Evolutionary conservation across 805 yeast genomes (phyloP).

Genomic region (Spathaspora hagerdaliae): DNA sequence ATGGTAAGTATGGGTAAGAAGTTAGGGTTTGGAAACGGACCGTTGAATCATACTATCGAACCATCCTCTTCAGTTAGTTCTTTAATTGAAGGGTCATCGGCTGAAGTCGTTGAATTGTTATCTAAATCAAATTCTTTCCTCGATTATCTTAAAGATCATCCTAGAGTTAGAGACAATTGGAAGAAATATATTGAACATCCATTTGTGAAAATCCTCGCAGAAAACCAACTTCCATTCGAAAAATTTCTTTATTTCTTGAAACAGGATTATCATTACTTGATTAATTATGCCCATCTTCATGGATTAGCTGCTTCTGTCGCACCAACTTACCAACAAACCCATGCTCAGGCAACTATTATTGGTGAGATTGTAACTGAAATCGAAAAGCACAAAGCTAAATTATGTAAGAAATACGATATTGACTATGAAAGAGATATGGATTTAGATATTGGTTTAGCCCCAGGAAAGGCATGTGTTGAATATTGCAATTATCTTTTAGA

Average conservation of each 20-base stretch:
- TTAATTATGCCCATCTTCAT: constrained; percentile 66
- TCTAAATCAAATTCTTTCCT: constrained; percentile 1
- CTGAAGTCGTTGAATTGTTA: background rate
- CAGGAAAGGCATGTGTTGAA: constrained; percentile 53
- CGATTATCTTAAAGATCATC: constrained; percentile 53
- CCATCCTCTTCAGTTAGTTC: constrained; percentile 13
- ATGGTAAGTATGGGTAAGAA: constrained; percentile 42
- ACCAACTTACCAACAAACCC: constrained; percentile 48
- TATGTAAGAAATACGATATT: constrained; percentile 38
- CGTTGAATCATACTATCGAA: constrained; percentile 62
- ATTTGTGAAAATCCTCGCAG: constrained; percentile 53
- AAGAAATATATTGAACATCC: constrained; percentile 53
- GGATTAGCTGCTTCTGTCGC: constrained; percentile 62
- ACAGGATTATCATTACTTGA: constrained; percentile 68
- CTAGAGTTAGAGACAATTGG: constrained; percentile 56
- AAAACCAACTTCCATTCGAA: constrained; percentile 43
- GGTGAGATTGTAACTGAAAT: constrained; percentile 53
- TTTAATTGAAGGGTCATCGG: constrained; percentile 6
- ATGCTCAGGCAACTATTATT: constrained; percentile 48
- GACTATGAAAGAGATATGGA: constrained; percentile 28
- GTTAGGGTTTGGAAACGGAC: constrained; percentile 61
- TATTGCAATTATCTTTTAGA: constrained; percentile 60
- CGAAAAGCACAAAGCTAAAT: constrained; percentile 48
- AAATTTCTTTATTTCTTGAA: constrained; percentile 52
- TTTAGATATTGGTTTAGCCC: constrained; percentile 42